phyloP scores from a whole-genome alignment of 1,139 yeast genomes.

The Hansenula sp. region DNA sequence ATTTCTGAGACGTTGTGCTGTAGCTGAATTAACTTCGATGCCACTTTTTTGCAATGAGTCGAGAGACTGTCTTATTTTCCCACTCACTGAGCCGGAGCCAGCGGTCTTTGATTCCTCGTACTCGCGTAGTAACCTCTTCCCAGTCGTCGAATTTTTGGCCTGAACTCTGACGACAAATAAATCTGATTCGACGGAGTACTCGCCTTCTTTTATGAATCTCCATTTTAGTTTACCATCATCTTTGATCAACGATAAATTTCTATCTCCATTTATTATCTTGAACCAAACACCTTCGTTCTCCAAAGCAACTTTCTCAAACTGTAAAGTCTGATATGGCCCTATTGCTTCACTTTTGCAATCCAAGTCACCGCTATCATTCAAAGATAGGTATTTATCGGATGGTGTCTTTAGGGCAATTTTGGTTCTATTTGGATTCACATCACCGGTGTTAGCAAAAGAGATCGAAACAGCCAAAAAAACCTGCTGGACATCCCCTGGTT shows the following conservation, averaged over 20 bases:
- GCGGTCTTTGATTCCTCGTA: constrained; percentile 7
- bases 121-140: constrained; percentile 14
- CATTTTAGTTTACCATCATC: constrained; percentile 24
- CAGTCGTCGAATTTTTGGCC: constrained; percentile 20
- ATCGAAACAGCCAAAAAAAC: constrained; percentile 33
- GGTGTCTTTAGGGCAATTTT: constrained; percentile 30
- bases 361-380: constrained; percentile 21
- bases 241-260: constrained; percentile 19
- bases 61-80: constrained; percentile 20
- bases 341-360: constrained; percentile 33
- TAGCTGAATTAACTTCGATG: constrained; percentile 25
- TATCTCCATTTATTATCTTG: constrained; percentile 6
- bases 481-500: constrained; percentile 34
- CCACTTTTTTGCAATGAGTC: constrained; percentile 21
- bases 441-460: constrained; percentile 6
- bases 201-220: neutral
- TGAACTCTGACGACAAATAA: constrained; percentile 27
- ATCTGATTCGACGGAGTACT: constrained; percentile 4
- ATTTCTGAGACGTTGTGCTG: constrained; percentile 25
- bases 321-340: constrained; percentile 33
- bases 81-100: constrained; percentile 7
- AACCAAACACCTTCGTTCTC: constrained; percentile 9
- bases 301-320: constrained; percentile 12
- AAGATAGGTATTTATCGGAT: constrained; percentile 30
- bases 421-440: constrained; percentile 7